Evolutionary conservation across 441 rosid species (phyloP), one percentile per base, ranked within the genome.

Genomic region (Pelargonium cotyledonis): DNA sequence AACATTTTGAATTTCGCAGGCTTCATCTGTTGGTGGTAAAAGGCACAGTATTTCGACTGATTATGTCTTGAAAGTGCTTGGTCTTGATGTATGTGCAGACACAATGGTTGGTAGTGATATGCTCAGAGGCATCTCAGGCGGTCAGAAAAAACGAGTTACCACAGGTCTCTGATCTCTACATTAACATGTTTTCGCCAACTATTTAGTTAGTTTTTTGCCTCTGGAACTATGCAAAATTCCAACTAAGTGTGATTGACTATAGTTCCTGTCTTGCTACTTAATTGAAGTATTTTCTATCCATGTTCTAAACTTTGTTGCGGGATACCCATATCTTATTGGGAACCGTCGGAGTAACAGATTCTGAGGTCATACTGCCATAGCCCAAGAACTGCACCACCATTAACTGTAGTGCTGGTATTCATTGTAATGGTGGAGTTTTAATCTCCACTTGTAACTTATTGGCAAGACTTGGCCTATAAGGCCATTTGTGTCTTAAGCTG

Each of bases 111-210:
- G 98, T 41, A 91, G 75, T 75, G 98, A 93, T 65, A 93, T 93
- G 97, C 79, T 88, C 73, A 85, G 97, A 82, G 98, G 98, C 31
- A 92, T 93, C 76, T 93, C 98, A 5, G 97, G 98, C 63, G 98
- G 98, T 67, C 98, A 91, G 70, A 86, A 89, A 60, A 93, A 91
- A 80, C 82, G 97, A 78, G 97, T 93, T 74, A 91, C 98, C 46
- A 88, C 98, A 77, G 97, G 98, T 93, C 43, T 69, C 43, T 31
- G 38, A 31, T 44, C n/a, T 68, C 18, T n/a, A 43, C 62, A 31
- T 58, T 4, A 41, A 41, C 63, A 23, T 65, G 31, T 63, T 16
- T 67, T 21, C 63, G n/a, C 11, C 47, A 12, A 15, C n/a, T 29
- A 63, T 6, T 29, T n/a, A 4, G 40, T 31, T 26, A 6, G 16